A percentile compares a stretch with the other conserved stretches of the same genome.
phyloP scores from a whole-genome alignment of 768 basidiomycete species.

The Mrakia hoshinonis region DNA sequence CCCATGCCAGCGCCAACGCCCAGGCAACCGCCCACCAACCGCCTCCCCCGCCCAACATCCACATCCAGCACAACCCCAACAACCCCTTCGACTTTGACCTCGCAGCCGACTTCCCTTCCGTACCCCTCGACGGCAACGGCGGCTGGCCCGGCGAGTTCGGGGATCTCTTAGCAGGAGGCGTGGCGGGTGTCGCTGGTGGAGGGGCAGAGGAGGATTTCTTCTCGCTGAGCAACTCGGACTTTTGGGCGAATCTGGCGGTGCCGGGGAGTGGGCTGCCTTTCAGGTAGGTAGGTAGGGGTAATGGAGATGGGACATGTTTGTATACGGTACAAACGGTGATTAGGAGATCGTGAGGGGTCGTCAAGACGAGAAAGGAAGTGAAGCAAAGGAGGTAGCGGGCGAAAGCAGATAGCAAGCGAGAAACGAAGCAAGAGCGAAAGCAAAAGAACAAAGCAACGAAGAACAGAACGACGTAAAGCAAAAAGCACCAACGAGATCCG shows the following conservation, averaged over 20 bases:
- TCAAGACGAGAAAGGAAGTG: neutral
- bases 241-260: conserved; percentile 10
- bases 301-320: neutral
- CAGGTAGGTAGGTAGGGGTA: neutral
- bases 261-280: conserved; percentile 5
- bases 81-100: neutral
- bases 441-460: neutral
- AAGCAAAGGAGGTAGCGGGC: too few species aligned
- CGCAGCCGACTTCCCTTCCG: neutral
- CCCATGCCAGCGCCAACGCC: neutral
- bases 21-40: neutral
- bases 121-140: neutral
- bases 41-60: neutral
- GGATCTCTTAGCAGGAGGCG: neutral
- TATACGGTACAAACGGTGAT: neutral
- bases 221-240: neutral
- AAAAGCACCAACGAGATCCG: neutral
- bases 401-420: neutral
- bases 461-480: neutral
- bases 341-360: neutral
- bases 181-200: neutral
- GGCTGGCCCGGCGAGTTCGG: conserved; percentile 7
- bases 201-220: neutral
- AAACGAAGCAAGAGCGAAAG: neutral
- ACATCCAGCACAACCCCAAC: neutral